Evolutionary conservation across 495 filamentous ascomycete genomes (phyloP), one percentile per base, ranked within the genome.

Genomic region (Aspergillus panamensis): DNA sequence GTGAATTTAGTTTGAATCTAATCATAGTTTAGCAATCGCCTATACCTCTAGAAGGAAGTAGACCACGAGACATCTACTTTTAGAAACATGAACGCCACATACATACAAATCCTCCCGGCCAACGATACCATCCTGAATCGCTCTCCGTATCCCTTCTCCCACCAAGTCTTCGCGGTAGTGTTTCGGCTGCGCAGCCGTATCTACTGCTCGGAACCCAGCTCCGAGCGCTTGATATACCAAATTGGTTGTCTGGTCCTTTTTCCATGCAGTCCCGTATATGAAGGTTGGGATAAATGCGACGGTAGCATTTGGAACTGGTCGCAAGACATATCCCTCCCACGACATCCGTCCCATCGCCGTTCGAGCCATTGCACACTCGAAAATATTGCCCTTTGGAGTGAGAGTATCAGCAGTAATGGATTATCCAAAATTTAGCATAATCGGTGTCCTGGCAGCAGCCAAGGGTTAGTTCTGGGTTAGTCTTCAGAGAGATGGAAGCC

Each of bases 241-340:
- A 35, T 83, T 78, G 17, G 81, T 77, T 1, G 87, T 91, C 29
- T 70, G 71, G 3, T 85, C 84, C 67, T 90, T 88, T 72, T 93
- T 92, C 90, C 90, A 93, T n/a, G 90, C 90, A 8, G 89, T 92
- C 43, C 90, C 90, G 65, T 95, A 95, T 55, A 94, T 69, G 58
- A 91, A 78, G 55, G 76, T 73, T 7, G 86, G 87, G 32, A 78
- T 57, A 16, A 64, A 51, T 7, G 67, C 59, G 21, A 71, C 59
- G 10, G 62, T 58, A 7, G 65, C 66, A 29, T 66, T 58, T 35
- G 62, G 69, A 29, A 60, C 62, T n/a, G 69, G 62, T 21, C 69
- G 72, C 48, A 76, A 63, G 56, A 60, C 59, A 43, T 73, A 70
- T 19, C 55, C 66, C 48, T 75, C 68, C 72, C 72, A 75, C 32